Base-by-base conservation (phyloP, 352 stramenopile genomes). In the Phytophthora capsici region DNA sequence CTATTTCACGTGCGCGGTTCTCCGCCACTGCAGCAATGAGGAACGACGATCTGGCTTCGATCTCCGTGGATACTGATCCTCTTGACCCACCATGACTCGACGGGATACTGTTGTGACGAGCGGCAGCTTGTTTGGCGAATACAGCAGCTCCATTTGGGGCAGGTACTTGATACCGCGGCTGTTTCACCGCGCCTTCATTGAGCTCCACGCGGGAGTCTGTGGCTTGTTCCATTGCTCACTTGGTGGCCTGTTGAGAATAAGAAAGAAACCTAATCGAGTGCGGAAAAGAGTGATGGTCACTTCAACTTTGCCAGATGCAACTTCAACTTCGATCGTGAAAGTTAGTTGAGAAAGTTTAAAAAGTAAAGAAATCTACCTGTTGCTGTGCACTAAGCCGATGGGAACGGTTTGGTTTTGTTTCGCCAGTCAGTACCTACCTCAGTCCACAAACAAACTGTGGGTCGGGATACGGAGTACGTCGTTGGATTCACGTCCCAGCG, bases 21-120 rank as follows among this genome's bases (percentile, higher is more conserved):
- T 91, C 82, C 0, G 82, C 72, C 28, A 91, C 80, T 0, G 78
- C 78, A 40, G 64, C 70, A 46, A 91, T 89, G 30, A 91, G 57
- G 51, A 89, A 89, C 2, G 82, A 88, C 4, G 67, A 70, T 59
- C 47, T 67, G 23, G 48, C 30, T 13, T 67, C 37, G 8, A 57
- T 44, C 19, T 67, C 51, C 17, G 45, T 44, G 16, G 57, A 54
- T n/a, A 32, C 46, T 14, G 69, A 71, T 9, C 65, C 48, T 43
- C 73, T 63, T 53, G 65, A 72, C 16, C 53, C 63, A 4, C 50
- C 48, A 16, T 72, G 58, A 41, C 56, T 63, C 9, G 51, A 51
- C 30, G 37, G 28, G 13, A 58, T 41, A 49, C 22, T 47, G 4
- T 22, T 49, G 2, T 20, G 54, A 32, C 41, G 26, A 30, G 45